Evolutionary conservation across 164 flowering plant genomes (phyloP).

Genomic region (Amborella trichopoda): DNA sequence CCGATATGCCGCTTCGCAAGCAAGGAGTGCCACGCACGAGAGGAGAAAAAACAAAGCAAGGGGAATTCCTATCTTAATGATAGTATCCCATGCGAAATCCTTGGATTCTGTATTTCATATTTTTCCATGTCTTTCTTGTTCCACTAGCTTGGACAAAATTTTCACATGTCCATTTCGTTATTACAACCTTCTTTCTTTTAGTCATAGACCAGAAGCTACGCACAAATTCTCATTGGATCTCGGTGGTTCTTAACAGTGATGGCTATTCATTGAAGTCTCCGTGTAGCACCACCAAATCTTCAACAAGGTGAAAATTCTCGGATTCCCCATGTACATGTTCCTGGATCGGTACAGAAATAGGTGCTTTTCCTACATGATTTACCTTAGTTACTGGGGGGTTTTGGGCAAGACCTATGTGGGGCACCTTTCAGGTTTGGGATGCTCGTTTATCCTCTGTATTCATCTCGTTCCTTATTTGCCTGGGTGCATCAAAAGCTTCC

Average conservation of each 20-base stretch:
- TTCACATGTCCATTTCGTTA: too few species aligned
- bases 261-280: not conserved
- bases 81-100: too few species aligned
- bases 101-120: too few species aligned
- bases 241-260: not conserved
- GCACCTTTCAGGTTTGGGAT: constrained; percentile 1
- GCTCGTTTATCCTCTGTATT: constrained; percentile 1
- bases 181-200: not conserved
- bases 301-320: not conserved
- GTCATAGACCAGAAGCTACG: not conserved
- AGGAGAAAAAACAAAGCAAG: too few species aligned
- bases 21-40: too few species aligned
- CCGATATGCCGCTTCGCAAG: too few species aligned
- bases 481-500: constrained; percentile 8
- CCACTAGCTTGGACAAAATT: too few species aligned
- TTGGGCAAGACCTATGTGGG: constrained; percentile 3
- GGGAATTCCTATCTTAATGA: too few species aligned
- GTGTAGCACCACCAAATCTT: not conserved
- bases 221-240: not conserved
- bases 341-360: constrained; percentile 1
- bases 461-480: constrained; percentile 5
- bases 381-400: constrained; percentile 4
- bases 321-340: not conserved
- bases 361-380: constrained; percentile 2
- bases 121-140: too few species aligned